Evolutionary conservation across 176 grass and related monocot species (phyloP).

Genomic region (Hsuehochloa calcarea): DNA sequence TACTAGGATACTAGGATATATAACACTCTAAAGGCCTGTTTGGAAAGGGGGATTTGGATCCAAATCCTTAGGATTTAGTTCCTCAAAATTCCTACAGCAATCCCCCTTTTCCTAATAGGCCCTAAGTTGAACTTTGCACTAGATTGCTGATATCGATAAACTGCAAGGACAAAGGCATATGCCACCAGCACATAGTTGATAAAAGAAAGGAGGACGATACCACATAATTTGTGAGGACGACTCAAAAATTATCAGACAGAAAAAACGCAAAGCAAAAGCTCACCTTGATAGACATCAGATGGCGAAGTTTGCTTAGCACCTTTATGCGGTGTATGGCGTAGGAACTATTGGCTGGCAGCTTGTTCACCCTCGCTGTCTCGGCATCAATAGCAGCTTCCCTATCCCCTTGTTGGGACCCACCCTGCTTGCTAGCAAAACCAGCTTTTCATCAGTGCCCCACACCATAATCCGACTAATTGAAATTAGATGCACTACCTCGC

Average conservation of each 20-base stretch:
- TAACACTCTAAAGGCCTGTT: no score
- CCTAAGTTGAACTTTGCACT: not conserved
- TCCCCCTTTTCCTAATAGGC: no score
- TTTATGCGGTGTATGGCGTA: conserved; percentile 79
- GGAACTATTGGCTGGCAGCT: conserved; percentile 67
- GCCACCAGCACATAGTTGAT: not conserved
- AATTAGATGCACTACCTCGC: not conserved
- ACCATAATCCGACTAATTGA: not conserved
- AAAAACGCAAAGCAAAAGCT: conserved; percentile 23
- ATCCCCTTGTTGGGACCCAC: conserved; percentile 29
- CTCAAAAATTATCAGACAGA: not conserved
- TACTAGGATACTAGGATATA: not conserved
- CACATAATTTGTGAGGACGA: not conserved
- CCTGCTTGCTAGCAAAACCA: conserved; percentile 34
- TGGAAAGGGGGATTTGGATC: no score
- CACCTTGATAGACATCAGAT: conserved; percentile 73
- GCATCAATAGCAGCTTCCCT: conserved; percentile 52
- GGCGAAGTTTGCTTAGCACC: conserved; percentile 80
- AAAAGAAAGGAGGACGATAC: not conserved
- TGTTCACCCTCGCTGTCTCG: conserved; percentile 55
- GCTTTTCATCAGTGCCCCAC: conserved; percentile 2
- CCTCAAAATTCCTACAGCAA: no score
- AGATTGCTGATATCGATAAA: not conserved
- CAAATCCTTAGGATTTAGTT: no score
- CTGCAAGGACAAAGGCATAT: not conserved